Percentiles rank a stretch among this genome's conserved stretches.
Evolutionary conservation across 495 filamentous ascomycete genomes (phyloP).

Genomic region (Penicillium taxi): DNA sequence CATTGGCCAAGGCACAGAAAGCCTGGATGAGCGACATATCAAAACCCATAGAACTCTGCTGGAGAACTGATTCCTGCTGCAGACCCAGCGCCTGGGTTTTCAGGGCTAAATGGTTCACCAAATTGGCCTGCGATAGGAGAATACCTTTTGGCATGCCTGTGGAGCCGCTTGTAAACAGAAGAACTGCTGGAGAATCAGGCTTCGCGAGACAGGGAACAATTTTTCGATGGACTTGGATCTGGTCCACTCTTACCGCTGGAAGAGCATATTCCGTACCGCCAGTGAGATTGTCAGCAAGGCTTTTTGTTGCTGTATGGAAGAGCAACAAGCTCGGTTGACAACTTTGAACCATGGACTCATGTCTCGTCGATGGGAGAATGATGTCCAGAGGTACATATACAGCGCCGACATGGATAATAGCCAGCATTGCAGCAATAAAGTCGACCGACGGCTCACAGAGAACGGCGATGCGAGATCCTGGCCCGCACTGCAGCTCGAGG

Average conservation of each 20-base stretch:
- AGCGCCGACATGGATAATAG: conserved; percentile 36
- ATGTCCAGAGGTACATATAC: conserved; percentile 38
- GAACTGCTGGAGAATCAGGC: conserved; percentile 8
- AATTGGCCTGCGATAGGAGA: conserved; percentile 15
- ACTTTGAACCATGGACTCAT: conserved; percentile 2
- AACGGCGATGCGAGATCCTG: background rate
- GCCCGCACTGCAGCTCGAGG: background rate
- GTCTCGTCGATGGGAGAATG: conserved; percentile 20
- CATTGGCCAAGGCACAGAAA: conserved; percentile 17
- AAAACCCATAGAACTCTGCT: conserved; percentile 31
- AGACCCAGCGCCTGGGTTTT: conserved; percentile 7
- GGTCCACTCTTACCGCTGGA: no score
- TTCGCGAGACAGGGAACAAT: no score
- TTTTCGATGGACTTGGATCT: no score
- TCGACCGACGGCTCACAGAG: conserved; percentile 10
- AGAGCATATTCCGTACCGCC: no score
- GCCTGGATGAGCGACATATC: conserved; percentile 25
- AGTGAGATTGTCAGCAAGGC: no score
- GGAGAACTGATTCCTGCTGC: conserved; percentile 13
- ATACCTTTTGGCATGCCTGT: conserved; percentile 33
- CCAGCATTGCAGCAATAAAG: conserved; percentile 41
- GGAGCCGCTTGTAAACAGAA: conserved; percentile 35
- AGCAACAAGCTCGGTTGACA: no score
- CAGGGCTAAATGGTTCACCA: conserved; percentile 24
- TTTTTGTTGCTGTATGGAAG: no score